Evolutionary conservation across 2,329 filamentous ascomycete genomes (phyloP).

Genomic region (Polytolypa hystricis): DNA sequence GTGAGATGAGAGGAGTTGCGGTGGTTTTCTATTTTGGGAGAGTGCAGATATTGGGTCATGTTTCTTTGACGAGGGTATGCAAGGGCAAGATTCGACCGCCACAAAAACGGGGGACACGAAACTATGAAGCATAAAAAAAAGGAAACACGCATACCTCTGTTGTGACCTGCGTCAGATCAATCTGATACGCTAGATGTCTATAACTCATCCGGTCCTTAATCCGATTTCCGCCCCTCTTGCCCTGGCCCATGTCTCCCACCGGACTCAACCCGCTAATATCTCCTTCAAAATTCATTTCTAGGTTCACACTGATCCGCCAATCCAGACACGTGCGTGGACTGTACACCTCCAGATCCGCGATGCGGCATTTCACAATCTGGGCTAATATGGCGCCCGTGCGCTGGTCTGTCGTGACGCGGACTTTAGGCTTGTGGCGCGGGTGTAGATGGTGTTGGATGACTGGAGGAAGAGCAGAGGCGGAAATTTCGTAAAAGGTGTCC

Average conservation of each 20-base stretch:
- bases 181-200: constrained; percentile 72
- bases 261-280: constrained; percentile 44
- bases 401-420: constrained; percentile 68
- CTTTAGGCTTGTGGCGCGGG: constrained; percentile 47
- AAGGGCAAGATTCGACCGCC: not conserved
- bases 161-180: constrained; percentile 85
- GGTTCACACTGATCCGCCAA: constrained; percentile 85
- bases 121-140: not conserved
- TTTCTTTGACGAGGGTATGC: not conserved
- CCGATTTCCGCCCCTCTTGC: constrained; percentile 44
- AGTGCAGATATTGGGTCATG: not conserved
- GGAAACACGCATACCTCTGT: constrained; percentile 29
- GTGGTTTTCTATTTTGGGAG: too few species aligned
- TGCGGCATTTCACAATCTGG: constrained; percentile 84
- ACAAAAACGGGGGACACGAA: not conserved
- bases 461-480: constrained; percentile 51
- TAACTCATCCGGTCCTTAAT: constrained; percentile 90
- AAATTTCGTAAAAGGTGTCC: constrained; percentile 74
- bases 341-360: constrained; percentile 78
- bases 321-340: constrained; percentile 70
- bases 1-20: too few species aligned
- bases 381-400: constrained; percentile 58
- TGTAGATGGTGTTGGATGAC: constrained; percentile 52
- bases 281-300: constrained; percentile 82
- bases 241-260: constrained; percentile 28